Percentiles rank a stretch among this genome's conserved stretches.
phyloP scores from a whole-genome alignment of 805 yeast species.

The Suhomyces tanzawaensis region DNA sequence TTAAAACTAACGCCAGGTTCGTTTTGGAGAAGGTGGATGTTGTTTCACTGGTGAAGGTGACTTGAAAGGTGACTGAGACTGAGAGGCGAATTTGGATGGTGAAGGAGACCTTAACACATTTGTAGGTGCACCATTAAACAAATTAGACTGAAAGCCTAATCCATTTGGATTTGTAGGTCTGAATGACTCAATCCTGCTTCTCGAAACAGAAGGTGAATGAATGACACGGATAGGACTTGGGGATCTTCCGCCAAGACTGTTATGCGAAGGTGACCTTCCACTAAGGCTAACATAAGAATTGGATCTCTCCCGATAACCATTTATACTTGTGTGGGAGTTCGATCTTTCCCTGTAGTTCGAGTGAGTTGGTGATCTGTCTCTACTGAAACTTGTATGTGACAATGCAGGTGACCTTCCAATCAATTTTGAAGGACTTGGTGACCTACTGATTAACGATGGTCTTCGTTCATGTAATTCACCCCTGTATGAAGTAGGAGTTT shows the following conservation, averaged over 20 bases:
- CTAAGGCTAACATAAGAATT: background rate
- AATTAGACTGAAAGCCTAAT: background rate
- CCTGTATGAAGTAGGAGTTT: background rate
- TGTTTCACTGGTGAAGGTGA: constrained; percentile 8
- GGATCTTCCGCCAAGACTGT: background rate
- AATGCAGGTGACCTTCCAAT: background rate
- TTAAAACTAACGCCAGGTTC: background rate
- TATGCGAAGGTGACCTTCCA: background rate
- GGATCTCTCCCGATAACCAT: background rate
- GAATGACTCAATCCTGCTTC: background rate
- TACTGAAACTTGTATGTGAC: background rate
- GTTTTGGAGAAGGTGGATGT: constrained; percentile 5
- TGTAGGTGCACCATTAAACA: background rate
- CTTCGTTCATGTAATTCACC: background rate
- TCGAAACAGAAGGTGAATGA: constrained; percentile 1
- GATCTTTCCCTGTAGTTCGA: constrained; percentile 3
- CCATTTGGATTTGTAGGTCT: background rate
- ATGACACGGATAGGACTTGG: constrained; percentile 3
- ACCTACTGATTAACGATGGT: constrained; percentile 2
- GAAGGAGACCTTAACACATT: constrained; percentile 7
- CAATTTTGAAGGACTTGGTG: constrained; percentile 5
- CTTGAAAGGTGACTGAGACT: constrained; percentile 2
- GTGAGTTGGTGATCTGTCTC: background rate
- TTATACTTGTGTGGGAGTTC: constrained; percentile 1
- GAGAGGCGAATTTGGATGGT: constrained; percentile 3